phyloP scores from a whole-genome alignment of 1,139 yeast species.

The Suhomyces chickasaworum region DNA sequence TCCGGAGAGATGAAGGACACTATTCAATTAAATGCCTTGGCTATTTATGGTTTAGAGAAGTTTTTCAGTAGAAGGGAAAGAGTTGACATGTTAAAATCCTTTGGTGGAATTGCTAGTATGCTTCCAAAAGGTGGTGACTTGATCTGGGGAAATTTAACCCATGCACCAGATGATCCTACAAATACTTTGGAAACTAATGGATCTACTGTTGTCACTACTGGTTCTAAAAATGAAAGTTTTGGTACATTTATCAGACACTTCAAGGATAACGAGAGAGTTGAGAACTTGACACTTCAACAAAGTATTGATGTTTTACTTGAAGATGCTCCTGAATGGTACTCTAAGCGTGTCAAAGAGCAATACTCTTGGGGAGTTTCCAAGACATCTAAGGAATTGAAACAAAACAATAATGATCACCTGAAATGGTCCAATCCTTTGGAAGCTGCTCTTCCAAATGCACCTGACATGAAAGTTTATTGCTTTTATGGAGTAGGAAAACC shows the following conservation, averaged over 20 bases:
- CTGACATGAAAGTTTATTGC: constrained; percentile 84
- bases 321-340: constrained; percentile 76
- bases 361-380: constrained; percentile 80
- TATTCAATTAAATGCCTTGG: constrained; percentile 87
- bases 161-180: constrained; percentile 64
- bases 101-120: constrained; percentile 96
- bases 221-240: constrained; percentile 49
- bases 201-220: constrained; percentile 27
- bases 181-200: constrained; percentile 31
- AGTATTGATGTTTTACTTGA: constrained; percentile 66
- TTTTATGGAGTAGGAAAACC: constrained; percentile 96
- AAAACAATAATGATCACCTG: constrained; percentile 65
- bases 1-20: constrained; percentile 99
- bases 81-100: constrained; percentile 77
- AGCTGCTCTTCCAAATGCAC: constrained; percentile 88
- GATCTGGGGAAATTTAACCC: constrained; percentile 75
- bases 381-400: constrained; percentile 56
- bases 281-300: constrained; percentile 57
- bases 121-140: constrained; percentile 90
- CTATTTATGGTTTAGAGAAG: constrained; percentile 91
- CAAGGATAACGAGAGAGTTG: constrained; percentile 14
- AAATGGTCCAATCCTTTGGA: constrained; percentile 96
- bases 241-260: constrained; percentile 71
- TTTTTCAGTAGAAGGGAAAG: constrained; percentile 90
- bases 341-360: constrained; percentile 60